Evolutionary conservation across 2,329 filamentous ascomycete genomes (phyloP).

Genomic region (Rhexocercosporidium sp.): DNA sequence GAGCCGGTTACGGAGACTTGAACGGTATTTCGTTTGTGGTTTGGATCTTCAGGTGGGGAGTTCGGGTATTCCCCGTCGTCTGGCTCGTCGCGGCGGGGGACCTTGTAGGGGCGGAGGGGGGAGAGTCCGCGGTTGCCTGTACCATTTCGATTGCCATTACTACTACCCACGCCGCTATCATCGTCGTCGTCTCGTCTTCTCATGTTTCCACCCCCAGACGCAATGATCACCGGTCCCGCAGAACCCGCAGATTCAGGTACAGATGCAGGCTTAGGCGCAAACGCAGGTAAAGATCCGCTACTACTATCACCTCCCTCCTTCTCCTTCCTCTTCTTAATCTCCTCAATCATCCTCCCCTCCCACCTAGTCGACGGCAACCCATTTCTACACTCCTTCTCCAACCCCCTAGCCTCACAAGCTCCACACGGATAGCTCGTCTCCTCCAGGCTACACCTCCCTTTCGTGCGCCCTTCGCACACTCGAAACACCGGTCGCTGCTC

Average conservation of each 20-base stretch:
- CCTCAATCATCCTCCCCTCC: not conserved
- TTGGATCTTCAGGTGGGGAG: too few species aligned
- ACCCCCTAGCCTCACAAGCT: not conserved
- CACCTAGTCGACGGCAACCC: not conserved
- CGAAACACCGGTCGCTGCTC: not conserved
- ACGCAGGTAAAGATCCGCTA: not conserved
- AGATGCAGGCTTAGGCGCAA: too few species aligned
- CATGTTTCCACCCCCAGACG: too few species aligned
- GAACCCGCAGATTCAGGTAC: too few species aligned
- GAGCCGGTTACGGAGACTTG: too few species aligned
- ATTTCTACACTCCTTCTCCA: not conserved
- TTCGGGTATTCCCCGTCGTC: too few species aligned
- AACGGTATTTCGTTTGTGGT: too few species aligned
- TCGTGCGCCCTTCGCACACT: not conserved
- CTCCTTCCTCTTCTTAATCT: not conserved
- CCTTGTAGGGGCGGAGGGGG: too few species aligned
- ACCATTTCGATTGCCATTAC: not conserved
- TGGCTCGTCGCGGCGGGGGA: too few species aligned
- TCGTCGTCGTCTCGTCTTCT: not conserved
- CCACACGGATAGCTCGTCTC: not conserved
- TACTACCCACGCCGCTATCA: not conserved
- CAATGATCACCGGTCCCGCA: too few species aligned
- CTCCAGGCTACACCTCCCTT: not conserved
- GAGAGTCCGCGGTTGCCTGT: too few species aligned
- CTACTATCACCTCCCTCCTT: not conserved